These are phyloP conservation scores for Stephania cephalantha DNA, from an alignment of 164 flowering plant genomes.

Conservation along the genomic window DNA sequence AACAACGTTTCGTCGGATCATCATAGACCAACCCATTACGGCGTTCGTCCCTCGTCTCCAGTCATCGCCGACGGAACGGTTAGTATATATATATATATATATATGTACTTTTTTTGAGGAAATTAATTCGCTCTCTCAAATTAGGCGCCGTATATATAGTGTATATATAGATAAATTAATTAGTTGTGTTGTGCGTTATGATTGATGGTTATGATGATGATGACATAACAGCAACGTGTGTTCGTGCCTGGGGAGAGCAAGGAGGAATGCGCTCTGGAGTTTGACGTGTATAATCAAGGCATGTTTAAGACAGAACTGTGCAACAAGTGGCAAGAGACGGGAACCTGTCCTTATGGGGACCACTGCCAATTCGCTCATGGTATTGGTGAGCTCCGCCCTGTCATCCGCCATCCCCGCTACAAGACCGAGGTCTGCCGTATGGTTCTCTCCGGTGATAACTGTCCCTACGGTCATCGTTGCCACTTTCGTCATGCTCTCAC, in stretches of 20 bases:
- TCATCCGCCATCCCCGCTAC: conserved; percentile 93
- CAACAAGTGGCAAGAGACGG: conserved; percentile 92
- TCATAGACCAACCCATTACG: neutral
- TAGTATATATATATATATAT: neutral
- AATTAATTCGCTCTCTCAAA: neutral
- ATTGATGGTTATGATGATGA: no score
- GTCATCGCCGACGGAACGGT: conserved; percentile 3
- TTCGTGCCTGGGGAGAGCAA: conserved; percentile 46
- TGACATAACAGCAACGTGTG: conserved; percentile 21
- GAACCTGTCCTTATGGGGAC: conserved; percentile 70
- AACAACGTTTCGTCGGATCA: no score
- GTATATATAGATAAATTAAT: neutral
- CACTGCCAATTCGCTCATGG: conserved; percentile 94
- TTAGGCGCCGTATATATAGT: neutral
- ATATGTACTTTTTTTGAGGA: no score
- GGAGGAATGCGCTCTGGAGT: conserved; percentile 51
- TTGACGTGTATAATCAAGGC: conserved; percentile 83
- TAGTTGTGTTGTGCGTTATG: neutral
- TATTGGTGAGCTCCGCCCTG: conserved; percentile 80
- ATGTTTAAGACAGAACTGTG: conserved; percentile 89
- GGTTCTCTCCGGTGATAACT: conserved; percentile 67
- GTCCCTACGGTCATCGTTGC: conserved; percentile 95
- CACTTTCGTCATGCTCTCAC: conserved; percentile 87
- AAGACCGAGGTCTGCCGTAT: conserved; percentile 92
- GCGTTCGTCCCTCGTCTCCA: neutral